A percentile compares a stretch with the other conserved stretches of the same genome.
phyloP scores from a whole-genome alignment of 768 basidiomycete genomes.

The Leccinum sublutescens region DNA sequence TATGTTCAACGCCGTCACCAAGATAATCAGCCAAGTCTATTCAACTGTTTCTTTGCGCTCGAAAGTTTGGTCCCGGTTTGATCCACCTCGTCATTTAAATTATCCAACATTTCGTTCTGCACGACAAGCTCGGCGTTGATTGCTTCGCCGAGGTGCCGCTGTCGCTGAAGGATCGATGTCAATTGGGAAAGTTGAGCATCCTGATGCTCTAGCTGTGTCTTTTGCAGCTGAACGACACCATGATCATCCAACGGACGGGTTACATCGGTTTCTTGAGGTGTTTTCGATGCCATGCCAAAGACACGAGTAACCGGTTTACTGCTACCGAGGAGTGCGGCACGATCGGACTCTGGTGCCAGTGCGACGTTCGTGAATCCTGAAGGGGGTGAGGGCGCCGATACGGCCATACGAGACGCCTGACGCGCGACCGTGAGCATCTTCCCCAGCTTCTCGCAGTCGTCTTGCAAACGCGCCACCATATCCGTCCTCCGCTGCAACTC shows the following conservation, averaged over 20 bases:
- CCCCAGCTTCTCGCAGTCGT: slow-evolving; percentile 86
- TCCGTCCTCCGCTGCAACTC: slow-evolving; percentile 88
- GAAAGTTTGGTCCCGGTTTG: slow-evolving; percentile 73
- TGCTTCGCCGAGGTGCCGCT: slow-evolving; percentile 82
- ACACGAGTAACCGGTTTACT: slow-evolving; percentile 63
- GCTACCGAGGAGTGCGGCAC: slow-evolving; percentile 61
- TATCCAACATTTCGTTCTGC: slow-evolving; percentile 87
- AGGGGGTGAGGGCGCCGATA: slow-evolving; percentile 30
- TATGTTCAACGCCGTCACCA: slow-evolving; percentile 1
- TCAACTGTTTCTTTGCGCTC: slow-evolving; percentile 79
- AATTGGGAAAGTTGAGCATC: slow-evolving; percentile 79
- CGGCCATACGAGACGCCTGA: slow-evolving; percentile 43
- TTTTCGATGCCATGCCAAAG: slow-evolving; percentile 61
- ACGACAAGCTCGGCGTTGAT: slow-evolving; percentile 78
- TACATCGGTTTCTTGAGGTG: slow-evolving; percentile 75
- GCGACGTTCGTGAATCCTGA: slow-evolving; percentile 27
- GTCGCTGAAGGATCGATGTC: slow-evolving; percentile 78
- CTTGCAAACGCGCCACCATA: slow-evolving; percentile 83
- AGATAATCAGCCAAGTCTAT: slow-evolving; percentile 57
- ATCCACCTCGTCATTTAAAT: slow-evolving; percentile 74
- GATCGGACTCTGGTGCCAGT: slow-evolving; percentile 51
- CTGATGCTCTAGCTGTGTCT: slow-evolving; percentile 78
- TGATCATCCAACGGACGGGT: slow-evolving; percentile 87
- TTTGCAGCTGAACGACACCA: slow-evolving; percentile 78
- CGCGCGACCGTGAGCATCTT: slow-evolving; percentile 81